Evolutionary conservation across 495 filamentous ascomycete species (phyloP).

Genomic region (Hypoxylon lienhwacheense): DNA sequence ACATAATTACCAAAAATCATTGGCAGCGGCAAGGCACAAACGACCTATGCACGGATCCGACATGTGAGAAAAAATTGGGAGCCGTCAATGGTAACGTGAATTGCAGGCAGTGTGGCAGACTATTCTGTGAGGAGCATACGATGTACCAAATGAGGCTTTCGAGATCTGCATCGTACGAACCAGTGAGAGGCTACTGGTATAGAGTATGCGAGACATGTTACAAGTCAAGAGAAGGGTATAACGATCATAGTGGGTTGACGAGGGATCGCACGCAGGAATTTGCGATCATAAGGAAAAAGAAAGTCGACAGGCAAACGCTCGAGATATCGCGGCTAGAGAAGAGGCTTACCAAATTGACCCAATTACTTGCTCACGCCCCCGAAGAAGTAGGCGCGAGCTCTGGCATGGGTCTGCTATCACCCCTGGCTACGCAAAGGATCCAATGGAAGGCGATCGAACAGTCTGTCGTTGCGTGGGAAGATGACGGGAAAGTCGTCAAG

Average conservation of each 20-base stretch:
- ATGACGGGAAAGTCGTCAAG: slow-evolving; percentile 74
- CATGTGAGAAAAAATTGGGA: slow-evolving; percentile 77
- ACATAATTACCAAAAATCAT: slow-evolving; percentile 81
- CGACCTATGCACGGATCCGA: slow-evolving; percentile 83
- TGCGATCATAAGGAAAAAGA: slow-evolving; percentile 65
- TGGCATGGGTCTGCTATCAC: slow-evolving; percentile 38
- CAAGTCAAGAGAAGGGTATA: slow-evolving; percentile 93
- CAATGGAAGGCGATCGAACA: slow-evolving; percentile 84
- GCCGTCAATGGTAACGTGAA: slow-evolving; percentile 82
- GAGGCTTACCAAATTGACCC: slow-evolving; percentile 84
- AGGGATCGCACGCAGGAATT: slow-evolving; percentile 74
- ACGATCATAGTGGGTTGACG: slow-evolving; percentile 73
- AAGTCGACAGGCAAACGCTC: slow-evolving; percentile 77
- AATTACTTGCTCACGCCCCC: slow-evolving; percentile 72
- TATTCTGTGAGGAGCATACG: slow-evolving; percentile 97
- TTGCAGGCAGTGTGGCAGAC: slow-evolving; percentile 84
- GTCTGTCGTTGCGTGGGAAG: slow-evolving; percentile 90
- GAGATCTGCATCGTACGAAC: slow-evolving; percentile 85
- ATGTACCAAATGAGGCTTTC: slow-evolving; percentile 99
- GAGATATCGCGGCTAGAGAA: slow-evolving; percentile 91
- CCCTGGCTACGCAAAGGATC: slow-evolving; percentile 53
- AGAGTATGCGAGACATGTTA: slow-evolving; percentile 97
- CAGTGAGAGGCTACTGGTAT: slow-evolving; percentile 89
- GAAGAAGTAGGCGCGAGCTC: slow-evolving; percentile 53
- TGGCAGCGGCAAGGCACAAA: slow-evolving; percentile 78